A percentile compares a stretch with the other conserved stretches of the same genome.
Conservation (phyloP, 2,329 filamentous ascomycete species). For the Fusarium tanahbumbuense region DNA sequence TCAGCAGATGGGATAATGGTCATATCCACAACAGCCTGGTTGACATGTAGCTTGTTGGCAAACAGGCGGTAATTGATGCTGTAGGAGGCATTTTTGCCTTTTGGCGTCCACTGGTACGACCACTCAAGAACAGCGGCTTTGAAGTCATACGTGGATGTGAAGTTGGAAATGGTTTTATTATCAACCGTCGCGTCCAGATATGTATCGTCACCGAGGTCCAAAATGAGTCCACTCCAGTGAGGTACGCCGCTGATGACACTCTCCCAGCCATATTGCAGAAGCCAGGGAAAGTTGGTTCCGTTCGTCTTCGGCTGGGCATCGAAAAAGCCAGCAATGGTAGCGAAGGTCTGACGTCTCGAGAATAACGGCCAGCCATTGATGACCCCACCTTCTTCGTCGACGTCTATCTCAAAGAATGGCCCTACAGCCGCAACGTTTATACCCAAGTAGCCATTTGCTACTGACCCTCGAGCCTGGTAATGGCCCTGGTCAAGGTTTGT, state of each 20-base stretch:
- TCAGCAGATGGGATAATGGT: not conserved
- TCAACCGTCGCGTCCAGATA: slow-evolving; percentile 12
- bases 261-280: slow-evolving; percentile 10
- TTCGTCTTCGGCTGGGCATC: not conserved
- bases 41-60: not conserved
- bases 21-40: not conserved
- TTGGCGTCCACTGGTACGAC: not conserved
- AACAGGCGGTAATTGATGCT: not conserved
- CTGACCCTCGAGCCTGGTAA: slow-evolving; percentile 1
- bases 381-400: not conserved
- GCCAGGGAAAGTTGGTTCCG: slow-evolving; percentile 7
- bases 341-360: not conserved
- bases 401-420: not conserved
- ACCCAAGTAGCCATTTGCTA: slow-evolving; percentile 13
- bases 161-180: not conserved
- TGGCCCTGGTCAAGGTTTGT: not conserved
- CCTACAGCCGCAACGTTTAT: slow-evolving; percentile 4
- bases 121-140: not conserved
- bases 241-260: not conserved
- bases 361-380: slow-evolving; percentile 17
- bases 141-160: slow-evolving; percentile 2
- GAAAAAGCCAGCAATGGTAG: not conserved
- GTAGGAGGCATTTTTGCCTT: rapidly evolving
- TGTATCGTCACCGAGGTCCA: not conserved
- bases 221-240: not conserved